A percentile compares a stretch with the other conserved stretches of the same genome.
These are phyloP conservation scores for Apocynum venetum DNA, from an alignment of 257 asterid genomes.

Conservation along the genomic window DNA sequence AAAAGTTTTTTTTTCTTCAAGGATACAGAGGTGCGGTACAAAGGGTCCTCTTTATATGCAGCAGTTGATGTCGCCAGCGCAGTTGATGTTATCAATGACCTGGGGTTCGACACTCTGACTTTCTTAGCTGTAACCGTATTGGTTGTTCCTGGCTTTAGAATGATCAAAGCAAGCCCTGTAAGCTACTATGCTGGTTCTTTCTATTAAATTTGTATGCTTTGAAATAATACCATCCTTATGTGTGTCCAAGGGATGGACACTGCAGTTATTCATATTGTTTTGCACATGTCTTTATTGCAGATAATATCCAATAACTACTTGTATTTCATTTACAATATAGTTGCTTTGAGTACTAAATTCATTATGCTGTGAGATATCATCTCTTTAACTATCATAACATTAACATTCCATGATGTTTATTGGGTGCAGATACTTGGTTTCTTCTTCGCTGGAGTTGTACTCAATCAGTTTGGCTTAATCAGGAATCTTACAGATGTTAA, in stretches of 20 bases:
- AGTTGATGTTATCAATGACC: constrained; percentile 90
- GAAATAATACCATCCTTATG: neutral
- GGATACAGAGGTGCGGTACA: constrained; percentile 25
- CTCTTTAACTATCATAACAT: neutral
- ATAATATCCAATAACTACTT: neutral
- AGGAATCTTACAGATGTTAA: constrained; percentile 87
- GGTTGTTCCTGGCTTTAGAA: constrained; percentile 88
- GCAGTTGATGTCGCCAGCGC: constrained; percentile 76
- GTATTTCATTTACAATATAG: neutral
- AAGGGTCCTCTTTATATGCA: constrained; percentile 47
- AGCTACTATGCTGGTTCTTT: constrained; percentile 25
- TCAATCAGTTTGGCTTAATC: constrained; percentile 86
- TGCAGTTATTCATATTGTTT: neutral
- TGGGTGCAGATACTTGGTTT: constrained; percentile 92
- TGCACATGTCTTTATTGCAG: neutral
- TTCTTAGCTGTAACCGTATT: constrained; percentile 88
- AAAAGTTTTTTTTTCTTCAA: constrained; percentile 33
- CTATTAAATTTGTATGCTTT: neutral
- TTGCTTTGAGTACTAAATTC: constrained; percentile 2
- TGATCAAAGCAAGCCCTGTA: constrained; percentile 95
- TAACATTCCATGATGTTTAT: constrained; percentile 26
- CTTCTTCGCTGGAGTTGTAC: constrained; percentile 97
- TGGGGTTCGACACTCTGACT: constrained; percentile 89
- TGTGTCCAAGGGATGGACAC: neutral
- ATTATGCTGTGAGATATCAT: neutral